Evolutionary conservation across 1,139 yeast species (phyloP), one percentile per base, ranked within the genome.

Genomic region (Chernovozyma aurita): DNA sequence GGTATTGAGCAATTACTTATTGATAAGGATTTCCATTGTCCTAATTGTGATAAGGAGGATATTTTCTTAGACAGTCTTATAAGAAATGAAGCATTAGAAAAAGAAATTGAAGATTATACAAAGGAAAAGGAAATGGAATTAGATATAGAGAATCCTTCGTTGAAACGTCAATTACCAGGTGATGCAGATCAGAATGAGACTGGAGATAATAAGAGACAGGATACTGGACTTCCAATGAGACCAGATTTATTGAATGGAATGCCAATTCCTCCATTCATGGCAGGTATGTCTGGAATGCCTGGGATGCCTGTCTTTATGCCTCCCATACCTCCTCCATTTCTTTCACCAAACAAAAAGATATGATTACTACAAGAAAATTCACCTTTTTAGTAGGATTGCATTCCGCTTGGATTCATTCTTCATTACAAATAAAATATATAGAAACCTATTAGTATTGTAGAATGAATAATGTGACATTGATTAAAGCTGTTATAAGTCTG

Each of bases 21-120:
- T 39, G 95, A 86, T 30, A 76, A 79, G 39, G 97, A 92, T 53
- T 92, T 92, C 63, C 79, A 78, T 33, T 92, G 98, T 61, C 97
- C 97, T 8, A 81, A 80, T 44, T 92, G 98, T 63, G 77, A 73
- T 7, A 72, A 73, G 14, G 80, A 77, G 22, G 96, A 87, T 44
- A 71, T 86, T 2, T 78, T 79, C 45, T 68, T 92, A 35, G 97
- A 92, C 59, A 73, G 81, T 11, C 66, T 90, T 41, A 66, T 69
- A 6, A 69, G 73, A 1, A 87, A 86, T 53, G 66, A 69, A 33
- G 84, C 74, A 18, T 66, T 79, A 55, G 78, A 76, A 42, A 59
- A 63, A 32, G 69, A 74, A 39, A 69, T 87, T 24, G 59, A 70
- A 28, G 68, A 70, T 26, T 85, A 76, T 45, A 49, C 78, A 9